Base-by-base conservation (phyloP, 140 eudicot genomes). In the Bidens hawaiensis region DNA sequence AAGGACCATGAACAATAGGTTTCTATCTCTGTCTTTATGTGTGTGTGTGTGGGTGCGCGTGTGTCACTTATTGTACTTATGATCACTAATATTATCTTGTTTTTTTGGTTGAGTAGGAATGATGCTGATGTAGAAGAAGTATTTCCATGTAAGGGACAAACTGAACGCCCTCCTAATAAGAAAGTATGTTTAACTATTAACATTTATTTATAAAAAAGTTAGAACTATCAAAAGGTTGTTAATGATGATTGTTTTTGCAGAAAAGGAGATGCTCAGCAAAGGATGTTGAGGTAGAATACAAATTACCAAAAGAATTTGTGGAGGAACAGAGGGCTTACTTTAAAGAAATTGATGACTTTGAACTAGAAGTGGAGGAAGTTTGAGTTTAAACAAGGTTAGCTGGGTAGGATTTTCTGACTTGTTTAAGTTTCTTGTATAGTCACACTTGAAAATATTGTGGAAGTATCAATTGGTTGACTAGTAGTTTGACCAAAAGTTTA, bases 301-400 rank as follows among this genome's bases (percentile, higher is more conserved):
- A 49, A 22, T 75, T 88, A 69, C 90, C 96, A 46, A 55, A n/a
- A 61, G 96, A 88, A 2, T 85, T 72, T 75, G 64, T 87, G 48
- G 81, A 82, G 65, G 76, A 85, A 71, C 86, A 85, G 71, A 79
- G 69, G 65, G 96, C 90, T 63, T 85, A 88, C 62, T 88, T 82
- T 17, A 72, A 88, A 71, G 94, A 88, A 65, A 72, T 88, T 60
- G 96, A 88, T 60, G 87, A 82, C 46, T 88, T 77, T 84, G 96
- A 88, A 72, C 81, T 88, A 40, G 62, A 60, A 54, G 94, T 67
- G 53, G 96, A 88, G 78, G 96, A 85, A 81, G 80, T 76, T 4
- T 82, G 85, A 69, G 61, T 26, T 38, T 4, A n/a, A n/a, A n/a
- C n/a, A n/a, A n/a, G n/a, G 43, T 31, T 62, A 26, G 30, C 30